A percentile compares a stretch with the other conserved stretches of the same genome.
Conservation (phyloP, 2,329 filamentous ascomycete genomes). For the Coleophoma cylindrospora region DNA sequence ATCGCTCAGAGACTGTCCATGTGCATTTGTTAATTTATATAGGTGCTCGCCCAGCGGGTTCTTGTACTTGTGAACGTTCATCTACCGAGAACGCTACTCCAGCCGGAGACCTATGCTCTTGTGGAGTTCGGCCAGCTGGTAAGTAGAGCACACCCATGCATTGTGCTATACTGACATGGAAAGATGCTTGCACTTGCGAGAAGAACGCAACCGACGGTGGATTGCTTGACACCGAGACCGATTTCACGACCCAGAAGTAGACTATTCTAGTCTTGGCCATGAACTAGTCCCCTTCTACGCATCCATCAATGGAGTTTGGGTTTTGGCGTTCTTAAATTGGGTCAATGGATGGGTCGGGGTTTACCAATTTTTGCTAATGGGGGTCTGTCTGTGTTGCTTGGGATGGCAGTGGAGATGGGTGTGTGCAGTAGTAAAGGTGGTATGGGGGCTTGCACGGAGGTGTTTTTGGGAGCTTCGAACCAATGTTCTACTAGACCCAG, state of each 20-base stretch:
- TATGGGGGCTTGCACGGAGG: too few relatives aligned
- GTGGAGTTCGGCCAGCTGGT: constrained; percentile 71
- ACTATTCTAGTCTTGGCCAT: background rate
- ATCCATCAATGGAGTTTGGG: too few relatives aligned
- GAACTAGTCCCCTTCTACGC: too few relatives aligned
- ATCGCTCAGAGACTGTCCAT: constrained; percentile 28
- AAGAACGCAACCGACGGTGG: constrained; percentile 56
- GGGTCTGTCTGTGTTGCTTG: too few relatives aligned
- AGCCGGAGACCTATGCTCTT: constrained; percentile 63
- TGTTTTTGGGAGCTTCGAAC: too few relatives aligned
- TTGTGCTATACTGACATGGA: background rate
- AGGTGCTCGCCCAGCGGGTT: constrained; percentile 65
- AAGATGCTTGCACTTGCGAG: constrained; percentile 77
- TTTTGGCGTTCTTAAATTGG: too few relatives aligned
- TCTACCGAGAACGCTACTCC: constrained; percentile 61
- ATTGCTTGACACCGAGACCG: constrained; percentile 66
- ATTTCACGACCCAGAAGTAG: constrained; percentile 68
- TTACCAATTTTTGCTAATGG: too few relatives aligned
- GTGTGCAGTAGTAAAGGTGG: too few relatives aligned
- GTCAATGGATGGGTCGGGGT: too few relatives aligned
- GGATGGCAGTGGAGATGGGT: too few relatives aligned
- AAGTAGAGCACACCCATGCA: constrained; percentile 28
- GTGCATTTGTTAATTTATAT: constrained; percentile 13
- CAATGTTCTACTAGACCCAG: too few relatives aligned
- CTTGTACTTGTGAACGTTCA: constrained; percentile 77